Percentiles rank a stretch among this genome's conserved stretches.
These are phyloP conservation scores for Kwoniella dendrophila DNA, from an alignment of 768 basidiomycete species.

Conservation along the genomic window DNA sequence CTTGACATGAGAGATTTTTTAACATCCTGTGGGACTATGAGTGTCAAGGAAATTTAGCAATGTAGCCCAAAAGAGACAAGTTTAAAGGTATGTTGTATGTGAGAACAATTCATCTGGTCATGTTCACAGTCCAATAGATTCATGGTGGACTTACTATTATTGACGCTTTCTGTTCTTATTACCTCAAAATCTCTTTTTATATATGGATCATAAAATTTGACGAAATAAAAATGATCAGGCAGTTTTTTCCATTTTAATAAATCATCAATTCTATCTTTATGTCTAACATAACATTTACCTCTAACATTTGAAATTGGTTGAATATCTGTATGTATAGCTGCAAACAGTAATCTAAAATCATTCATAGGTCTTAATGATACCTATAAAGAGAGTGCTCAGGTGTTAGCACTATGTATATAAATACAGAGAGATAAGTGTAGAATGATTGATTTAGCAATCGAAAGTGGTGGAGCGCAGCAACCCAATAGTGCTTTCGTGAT, in stretches of 20 bases:
- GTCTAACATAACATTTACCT: slow-evolving; percentile 88
- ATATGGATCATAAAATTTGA: slow-evolving; percentile 92
- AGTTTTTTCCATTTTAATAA: slow-evolving; percentile 90
- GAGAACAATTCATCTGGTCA: too few relatives aligned
- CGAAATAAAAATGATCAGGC: slow-evolving; percentile 95
- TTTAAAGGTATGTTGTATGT: too few relatives aligned
- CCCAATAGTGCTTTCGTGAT: not conserved
- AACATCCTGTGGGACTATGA: slow-evolving; percentile 77
- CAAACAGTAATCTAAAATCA: slow-evolving; percentile 87
- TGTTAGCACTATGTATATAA: too few relatives aligned
- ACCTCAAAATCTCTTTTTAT: slow-evolving; percentile 98
- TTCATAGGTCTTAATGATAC: slow-evolving; percentile 87
- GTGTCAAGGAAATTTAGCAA: not conserved
- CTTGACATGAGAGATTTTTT: slow-evolving; percentile 72
- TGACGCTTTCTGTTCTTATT: slow-evolving; percentile 78
- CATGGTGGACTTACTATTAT: slow-evolving; percentile 70
- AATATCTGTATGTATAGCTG: slow-evolving; percentile 94
- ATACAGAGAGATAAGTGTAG: too few relatives aligned
- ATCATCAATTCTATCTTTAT: slow-evolving; percentile 93
- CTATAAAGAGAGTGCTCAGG: too few relatives aligned
- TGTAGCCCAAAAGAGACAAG: not conserved
- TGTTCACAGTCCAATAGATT: too few relatives aligned
- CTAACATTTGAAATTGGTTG: slow-evolving; percentile 93
- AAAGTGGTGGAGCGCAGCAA: too few relatives aligned
- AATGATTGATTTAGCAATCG: too few relatives aligned